Base-by-base conservation (phyloP, 2,329 filamentous ascomycete genomes). In the Colletotrichum sp. region DNA sequence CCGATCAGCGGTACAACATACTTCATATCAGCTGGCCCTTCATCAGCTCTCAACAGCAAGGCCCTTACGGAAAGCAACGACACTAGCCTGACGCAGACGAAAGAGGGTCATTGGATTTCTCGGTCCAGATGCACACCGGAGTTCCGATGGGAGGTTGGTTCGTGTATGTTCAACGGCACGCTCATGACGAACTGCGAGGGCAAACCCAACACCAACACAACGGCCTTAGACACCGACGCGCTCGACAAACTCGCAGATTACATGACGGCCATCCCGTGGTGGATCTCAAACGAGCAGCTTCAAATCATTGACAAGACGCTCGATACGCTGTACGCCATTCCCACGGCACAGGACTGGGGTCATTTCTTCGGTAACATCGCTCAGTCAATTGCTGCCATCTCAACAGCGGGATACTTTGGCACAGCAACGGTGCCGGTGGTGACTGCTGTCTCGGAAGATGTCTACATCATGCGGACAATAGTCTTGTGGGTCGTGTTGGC, bases 311-410 rank as follows among this genome's bases (percentile, higher is more conserved):
- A 68, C 36, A 68, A 49, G n/a, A 72, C 70, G 15, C 15, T 72
- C 15, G 64, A 72, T 39, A 68, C 52, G 2, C 15, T 72, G 4
- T 68, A 72, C n/a, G 13, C 52, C 6, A 68, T 68, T 26, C 70
- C 63, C 0, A 68, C 64, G 1, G 12, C 63, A 8, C 39, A 39
- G 16, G 64, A 68, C 64, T 68, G 63, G 70, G 70, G 64, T 7
- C 70, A 72, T 13, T 68, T 72, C 64, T 68, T 68, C 6, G 70
- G 70, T 26, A 72, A 72, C 34, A 60, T 72, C 6, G 63, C 70
- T 12, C 63, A 72, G 5, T 44, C 63, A 6, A 59, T 72, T 9
- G 64, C 52, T 16, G 63, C 70, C 8, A 68, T 72, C 21, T 68
- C 70, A 4, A 73, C 65, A 24, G 57, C 65, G 0, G 71, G 71